Evolutionary conservation across 2,329 filamentous ascomycete species (phyloP).

Genomic region (Whalleya microplaca): DNA sequence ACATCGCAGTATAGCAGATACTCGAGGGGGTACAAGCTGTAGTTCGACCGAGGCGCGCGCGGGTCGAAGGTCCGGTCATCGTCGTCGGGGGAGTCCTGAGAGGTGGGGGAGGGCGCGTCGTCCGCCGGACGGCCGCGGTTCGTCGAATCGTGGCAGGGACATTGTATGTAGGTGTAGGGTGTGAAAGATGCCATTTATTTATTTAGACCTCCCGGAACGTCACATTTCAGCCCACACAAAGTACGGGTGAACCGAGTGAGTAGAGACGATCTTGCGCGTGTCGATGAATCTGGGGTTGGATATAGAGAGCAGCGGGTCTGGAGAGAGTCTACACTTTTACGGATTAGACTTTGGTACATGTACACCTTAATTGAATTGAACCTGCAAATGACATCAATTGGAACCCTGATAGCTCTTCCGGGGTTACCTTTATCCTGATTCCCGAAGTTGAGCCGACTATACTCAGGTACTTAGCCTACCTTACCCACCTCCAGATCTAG

Average conservation of each 20-base stretch:
- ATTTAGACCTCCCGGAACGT: slow-evolving; percentile 21
- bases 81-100: slow-evolving; percentile 38
- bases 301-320: background rate
- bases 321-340: too few relatives aligned
- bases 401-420: too few relatives aligned
- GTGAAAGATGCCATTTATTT: slow-evolving; percentile 46
- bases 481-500: too few relatives aligned
- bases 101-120: slow-evolving; percentile 32
- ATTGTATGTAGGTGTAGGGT: slow-evolving; percentile 70
- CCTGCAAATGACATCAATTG: background rate
- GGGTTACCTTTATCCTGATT: background rate
- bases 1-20: slow-evolving; percentile 96
- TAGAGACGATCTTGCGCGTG: background rate
- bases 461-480: too few relatives aligned
- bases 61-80: slow-evolving; percentile 85
- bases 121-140: slow-evolving; percentile 34
- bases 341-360: background rate
- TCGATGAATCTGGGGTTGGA: background rate
- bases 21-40: slow-evolving; percentile 90
- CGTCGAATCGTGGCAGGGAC: slow-evolving; percentile 53
- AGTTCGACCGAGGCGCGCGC: slow-evolving; percentile 80
- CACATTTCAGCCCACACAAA: slow-evolving; percentile 29
- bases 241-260: background rate
- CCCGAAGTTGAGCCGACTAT: background rate
- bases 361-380: background rate